These are phyloP conservation scores for Solanum arcanum DNA, from an alignment of 257 asterid genomes.

Conservation along the genomic window DNA sequence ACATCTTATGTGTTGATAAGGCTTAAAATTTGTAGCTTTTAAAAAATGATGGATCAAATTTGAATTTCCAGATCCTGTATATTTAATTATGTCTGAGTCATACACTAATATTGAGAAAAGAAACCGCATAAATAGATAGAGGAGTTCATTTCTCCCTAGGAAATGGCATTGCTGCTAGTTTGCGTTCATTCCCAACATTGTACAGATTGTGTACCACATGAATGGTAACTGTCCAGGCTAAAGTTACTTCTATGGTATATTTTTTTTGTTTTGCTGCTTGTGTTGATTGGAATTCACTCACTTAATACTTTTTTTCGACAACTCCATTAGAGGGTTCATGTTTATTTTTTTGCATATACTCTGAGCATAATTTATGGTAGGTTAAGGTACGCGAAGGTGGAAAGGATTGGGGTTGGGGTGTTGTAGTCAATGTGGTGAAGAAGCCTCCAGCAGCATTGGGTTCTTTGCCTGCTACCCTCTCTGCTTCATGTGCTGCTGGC, in stretches of 20 bases:
- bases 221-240: not conserved
- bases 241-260: not conserved
- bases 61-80: not conserved
- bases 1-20: not conserved
- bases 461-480: constrained; percentile 79
- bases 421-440: constrained; percentile 89
- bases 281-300: not conserved
- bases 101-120: not conserved
- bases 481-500: constrained; percentile 70
- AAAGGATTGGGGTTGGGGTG: constrained; percentile 99
- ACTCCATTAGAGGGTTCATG: not conserved
- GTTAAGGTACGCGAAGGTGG: constrained; percentile 86
- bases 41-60: not conserved
- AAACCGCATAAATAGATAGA: not conserved
- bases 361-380: constrained; percentile 23
- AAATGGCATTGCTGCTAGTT: not conserved
- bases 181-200: not conserved
- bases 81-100: not conserved
- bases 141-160: not conserved
- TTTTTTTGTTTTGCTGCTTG: not conserved
- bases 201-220: not conserved
- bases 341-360: not conserved
- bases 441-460: constrained; percentile 46
- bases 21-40: not conserved
- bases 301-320: not conserved